phyloP scores from a whole-genome alignment of 331 rosid genomes.

The Prunus yedoensis region DNA sequence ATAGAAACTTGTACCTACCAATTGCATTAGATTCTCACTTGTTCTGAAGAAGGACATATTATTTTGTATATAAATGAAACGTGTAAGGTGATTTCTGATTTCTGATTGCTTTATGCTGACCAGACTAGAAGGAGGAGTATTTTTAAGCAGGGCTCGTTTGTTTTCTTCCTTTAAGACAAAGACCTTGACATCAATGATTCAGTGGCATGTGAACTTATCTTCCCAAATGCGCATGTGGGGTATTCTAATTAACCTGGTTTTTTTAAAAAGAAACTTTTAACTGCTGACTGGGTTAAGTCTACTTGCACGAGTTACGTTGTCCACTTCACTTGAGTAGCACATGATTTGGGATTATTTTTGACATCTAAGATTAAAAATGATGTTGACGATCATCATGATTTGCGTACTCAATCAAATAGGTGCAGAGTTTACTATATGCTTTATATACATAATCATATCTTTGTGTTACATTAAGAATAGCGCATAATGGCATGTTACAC shows the following conservation, averaged over 20 bases:
- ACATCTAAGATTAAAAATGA: neutral
- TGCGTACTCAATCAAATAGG: neutral
- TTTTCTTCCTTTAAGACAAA: neutral
- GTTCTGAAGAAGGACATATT: neutral
- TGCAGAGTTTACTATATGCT: conserved; percentile 10
- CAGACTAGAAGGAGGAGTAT: neutral
- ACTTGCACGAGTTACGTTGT: neutral
- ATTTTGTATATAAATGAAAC: neutral
- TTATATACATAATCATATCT: conserved; percentile 12
- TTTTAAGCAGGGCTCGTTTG: conserved; percentile 1
- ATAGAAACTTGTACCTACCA: conserved; percentile 4
- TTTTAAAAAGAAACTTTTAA: neutral
- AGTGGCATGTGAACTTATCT: conserved; percentile 34
- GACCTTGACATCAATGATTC: neutral
- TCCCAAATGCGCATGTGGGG: conserved; percentile 29
- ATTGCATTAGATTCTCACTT: conserved; percentile 16
- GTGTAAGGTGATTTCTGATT: neutral
- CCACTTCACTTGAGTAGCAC: conserved; percentile 1
- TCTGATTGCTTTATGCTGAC: neutral
- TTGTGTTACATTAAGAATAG: conserved; percentile 9
- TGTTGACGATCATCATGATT: neutral
- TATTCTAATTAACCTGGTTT: conserved; percentile 25
- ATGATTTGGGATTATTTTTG: neutral
- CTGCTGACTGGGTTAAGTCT: neutral
- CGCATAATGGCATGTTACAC: conserved; percentile 29